Conservation (phyloP, 2,329 filamentous ascomycete genomes). For the Fusarium buharicum region DNA sequence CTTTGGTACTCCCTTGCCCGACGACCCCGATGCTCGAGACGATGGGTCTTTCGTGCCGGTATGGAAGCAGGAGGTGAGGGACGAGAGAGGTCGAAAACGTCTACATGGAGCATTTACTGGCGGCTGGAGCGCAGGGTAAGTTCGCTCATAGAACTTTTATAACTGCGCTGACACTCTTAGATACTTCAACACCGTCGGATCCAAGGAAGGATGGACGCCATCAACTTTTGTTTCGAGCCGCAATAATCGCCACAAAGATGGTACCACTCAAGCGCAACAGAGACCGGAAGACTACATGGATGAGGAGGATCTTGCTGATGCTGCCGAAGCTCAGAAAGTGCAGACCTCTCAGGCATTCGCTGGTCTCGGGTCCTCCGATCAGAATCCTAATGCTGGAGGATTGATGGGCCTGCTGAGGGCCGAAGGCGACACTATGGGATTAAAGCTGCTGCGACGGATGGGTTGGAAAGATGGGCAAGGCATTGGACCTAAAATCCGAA, state of each 20-base stretch:
- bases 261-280: conserved; percentile 65
- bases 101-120: conserved; percentile 97
- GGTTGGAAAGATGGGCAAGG: conserved; percentile 96
- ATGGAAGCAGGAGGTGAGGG: conserved; percentile 98
- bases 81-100: conserved; percentile 89
- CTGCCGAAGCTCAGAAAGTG: conserved; percentile 78
- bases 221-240: conserved; percentile 93
- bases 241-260: conserved; percentile 77
- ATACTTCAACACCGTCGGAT: conserved; percentile 98
- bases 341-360: conserved; percentile 79
- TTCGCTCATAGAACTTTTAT: not conserved
- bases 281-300: conserved; percentile 95
- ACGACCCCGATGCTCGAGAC: conserved; percentile 81
- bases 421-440: conserved; percentile 85
- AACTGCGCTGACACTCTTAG: conserved; percentile 55
- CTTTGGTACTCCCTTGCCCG: conserved; percentile 87
- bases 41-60: conserved; percentile 92
- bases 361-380: conserved; percentile 75
- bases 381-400: conserved; percentile 62
- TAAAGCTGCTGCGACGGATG: conserved; percentile 88
- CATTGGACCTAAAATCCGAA: conserved; percentile 84
- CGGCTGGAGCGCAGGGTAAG: conserved; percentile 91
- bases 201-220: conserved; percentile 97
- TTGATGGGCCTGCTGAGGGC: conserved; percentile 78
- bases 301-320: conserved; percentile 91